Conservation (phyloP, 129 eudicot species). For the Tagetes erecta region DNA sequence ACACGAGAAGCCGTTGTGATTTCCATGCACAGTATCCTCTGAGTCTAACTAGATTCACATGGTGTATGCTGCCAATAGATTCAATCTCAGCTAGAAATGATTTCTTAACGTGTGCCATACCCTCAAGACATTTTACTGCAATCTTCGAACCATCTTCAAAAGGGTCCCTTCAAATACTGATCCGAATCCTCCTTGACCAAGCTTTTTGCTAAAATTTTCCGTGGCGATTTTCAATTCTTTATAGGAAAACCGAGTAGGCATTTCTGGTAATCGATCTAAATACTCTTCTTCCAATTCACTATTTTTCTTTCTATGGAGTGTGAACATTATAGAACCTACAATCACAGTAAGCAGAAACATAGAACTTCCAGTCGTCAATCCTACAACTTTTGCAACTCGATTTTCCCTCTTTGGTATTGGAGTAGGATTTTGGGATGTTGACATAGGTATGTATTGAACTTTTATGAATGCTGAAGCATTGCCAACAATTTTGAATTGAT, state of each 20-base stretch:
- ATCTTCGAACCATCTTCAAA: conserved; percentile 18
- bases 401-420: no score
- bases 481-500: not conserved
- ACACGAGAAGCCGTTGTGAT: conserved; percentile 28
- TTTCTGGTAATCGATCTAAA: conserved; percentile 30
- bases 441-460: conserved; percentile 15
- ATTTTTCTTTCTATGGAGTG: not conserved
- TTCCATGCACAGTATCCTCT: conserved; percentile 32
- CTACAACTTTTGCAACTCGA: not conserved
- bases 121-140: conserved; percentile 27
- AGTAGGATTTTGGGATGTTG: not conserved
- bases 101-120: not conserved
- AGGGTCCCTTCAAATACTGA: conserved; percentile 22
- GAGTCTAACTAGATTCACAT: conserved; percentile 29
- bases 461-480: conserved; percentile 31
- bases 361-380: not conserved
- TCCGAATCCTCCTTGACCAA: conserved; percentile 53
- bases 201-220: conserved; percentile 41
- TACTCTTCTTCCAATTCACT: conserved; percentile 22
- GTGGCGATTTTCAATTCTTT: conserved; percentile 39
- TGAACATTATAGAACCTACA: not conserved
- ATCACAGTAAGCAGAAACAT: not conserved
- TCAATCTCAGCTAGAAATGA: conserved; percentile 37
- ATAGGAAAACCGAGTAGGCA: conserved; percentile 37
- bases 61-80: conserved; percentile 35